Base-by-base conservation (phyloP, 352 stramenopile species). In the Pythium dissotocum region DNA sequence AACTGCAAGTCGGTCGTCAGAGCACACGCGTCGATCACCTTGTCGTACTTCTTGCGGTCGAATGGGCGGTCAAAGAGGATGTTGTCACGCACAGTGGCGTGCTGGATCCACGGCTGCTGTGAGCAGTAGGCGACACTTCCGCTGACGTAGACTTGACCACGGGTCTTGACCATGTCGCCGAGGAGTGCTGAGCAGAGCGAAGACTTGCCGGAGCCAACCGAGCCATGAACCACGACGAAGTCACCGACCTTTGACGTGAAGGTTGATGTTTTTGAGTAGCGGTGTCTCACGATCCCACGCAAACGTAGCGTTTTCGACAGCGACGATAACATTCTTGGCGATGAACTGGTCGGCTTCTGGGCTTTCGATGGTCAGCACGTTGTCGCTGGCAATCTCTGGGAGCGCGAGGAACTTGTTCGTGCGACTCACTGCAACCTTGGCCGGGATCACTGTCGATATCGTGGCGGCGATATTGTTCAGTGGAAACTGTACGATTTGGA, bases 161-260 rank as follows among this genome's bases (percentile, higher is more conserved):
- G 32, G 38, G n/a, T 18, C 33, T 74, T 76, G 64, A 89, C 75
- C 77, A 98, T 96, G 56, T 99, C 94, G 18, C 94, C 93, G 8
- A 98, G 63, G 59, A 99, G 77, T 6, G 88, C 85, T 3, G 82
- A 87, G 21, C 98, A 76, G 1, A 99, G 80, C 1, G 87, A 97
- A 7, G 79, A 95, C 70, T 99, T 99, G 24, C 95, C 94, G 64
- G 69, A 80, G 4, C 94, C 96, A 6, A 98, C 92, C 18, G 73
- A 60, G 2, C 96, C 96, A 35, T 98, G 83, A 4, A 98, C 69
- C 4, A 87, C 88, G 3, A 97, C 77, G 16, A 99, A 77, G 51
- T 85, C 80, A 28, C 93, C 93, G 0, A 68, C 35, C 52, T 80
- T 80, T 49, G 65, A 97, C 85, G 6, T 77, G 44, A 12, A 89